These are phyloP conservation scores for Prunus mira DNA, from an alignment of 306 rosid genomes.

Conservation along the genomic window DNA sequence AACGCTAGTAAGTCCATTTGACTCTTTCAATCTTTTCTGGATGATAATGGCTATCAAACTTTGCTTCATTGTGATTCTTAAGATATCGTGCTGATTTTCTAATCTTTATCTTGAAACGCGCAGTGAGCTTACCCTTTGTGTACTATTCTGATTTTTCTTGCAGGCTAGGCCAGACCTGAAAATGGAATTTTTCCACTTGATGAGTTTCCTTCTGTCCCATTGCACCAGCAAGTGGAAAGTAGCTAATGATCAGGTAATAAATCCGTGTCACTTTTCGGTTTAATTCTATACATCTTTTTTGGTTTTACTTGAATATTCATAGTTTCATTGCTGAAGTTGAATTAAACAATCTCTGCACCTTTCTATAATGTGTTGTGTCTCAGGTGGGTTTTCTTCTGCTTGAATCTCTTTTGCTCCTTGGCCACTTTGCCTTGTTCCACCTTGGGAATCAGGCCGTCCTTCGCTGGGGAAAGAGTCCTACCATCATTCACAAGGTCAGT, in stretches of 20 bases:
- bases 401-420: slow-evolving; percentile 78
- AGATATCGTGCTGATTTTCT: not conserved
- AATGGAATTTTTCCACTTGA: slow-evolving; percentile 93
- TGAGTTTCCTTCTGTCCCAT: slow-evolving; percentile 94
- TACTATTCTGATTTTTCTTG: slow-evolving; percentile 26
- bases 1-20: slow-evolving; percentile 68
- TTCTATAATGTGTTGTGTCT: slow-evolving; percentile 16
- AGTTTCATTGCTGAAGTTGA: slow-evolving; percentile 1
- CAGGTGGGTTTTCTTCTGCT: slow-evolving; percentile 86
- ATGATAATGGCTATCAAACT: slow-evolving; percentile 2
- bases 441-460: slow-evolving; percentile 93
- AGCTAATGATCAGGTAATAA: slow-evolving; percentile 74
- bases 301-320: not conserved
- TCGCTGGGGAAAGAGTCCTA: slow-evolving; percentile 97
- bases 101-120: not conserved
- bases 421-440: slow-evolving; percentile 91
- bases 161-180: slow-evolving; percentile 95
- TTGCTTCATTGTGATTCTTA: not conserved
- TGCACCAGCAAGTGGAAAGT: slow-evolving; percentile 87
- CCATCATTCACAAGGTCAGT: slow-evolving; percentile 91
- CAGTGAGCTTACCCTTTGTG: slow-evolving; percentile 17
- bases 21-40: slow-evolving; percentile 12
- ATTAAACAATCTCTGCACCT: not conserved
- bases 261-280: not conserved
- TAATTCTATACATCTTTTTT: not conserved